A percentile compares a stretch with the other conserved stretches of the same genome.
phyloP scores from a whole-genome alignment of 129 eudicot species.

The Ambrosia trifida region DNA sequence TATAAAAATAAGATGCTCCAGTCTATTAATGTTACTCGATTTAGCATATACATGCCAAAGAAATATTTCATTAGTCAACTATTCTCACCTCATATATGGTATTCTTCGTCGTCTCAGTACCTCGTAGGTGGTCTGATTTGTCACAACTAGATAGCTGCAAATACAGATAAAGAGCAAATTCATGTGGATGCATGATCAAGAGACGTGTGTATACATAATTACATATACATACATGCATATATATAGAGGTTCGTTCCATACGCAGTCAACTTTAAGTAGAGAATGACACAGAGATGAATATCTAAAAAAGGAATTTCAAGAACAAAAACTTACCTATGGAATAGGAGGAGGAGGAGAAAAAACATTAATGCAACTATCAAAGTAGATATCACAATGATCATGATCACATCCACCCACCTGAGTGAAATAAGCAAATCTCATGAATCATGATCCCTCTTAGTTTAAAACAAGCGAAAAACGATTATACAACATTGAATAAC shows the following conservation, averaged over 20 bases:
- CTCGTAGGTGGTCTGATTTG: constrained; percentile 96
- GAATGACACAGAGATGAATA: background rate
- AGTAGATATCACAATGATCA: constrained; percentile 60
- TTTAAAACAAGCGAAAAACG: background rate
- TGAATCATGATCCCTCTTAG: background rate
- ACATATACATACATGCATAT: background rate
- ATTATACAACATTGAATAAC: background rate
- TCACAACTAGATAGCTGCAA: constrained; percentile 71
- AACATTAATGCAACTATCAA: constrained; percentile 65
- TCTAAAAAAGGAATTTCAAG: background rate
- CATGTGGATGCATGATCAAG: constrained; percentile 5
- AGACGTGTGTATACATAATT: background rate
- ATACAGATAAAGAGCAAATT: constrained; percentile 15
- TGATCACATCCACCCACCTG: constrained; percentile 81
- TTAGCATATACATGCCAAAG: background rate
- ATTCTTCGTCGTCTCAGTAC: constrained; percentile 90
- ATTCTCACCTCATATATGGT: constrained; percentile 88
- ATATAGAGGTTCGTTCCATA: background rate
- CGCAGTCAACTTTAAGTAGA: background rate
- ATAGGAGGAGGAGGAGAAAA: constrained; percentile 75
- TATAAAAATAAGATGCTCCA: background rate
- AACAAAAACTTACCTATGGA: constrained; percentile 62
- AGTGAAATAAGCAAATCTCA: constrained; percentile 22
- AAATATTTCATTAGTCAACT: constrained; percentile 26
- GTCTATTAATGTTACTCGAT: background rate